Base-by-base conservation (phyloP, 1,284 basidiomycete genomes). In the Gymnopus androsaceus region DNA sequence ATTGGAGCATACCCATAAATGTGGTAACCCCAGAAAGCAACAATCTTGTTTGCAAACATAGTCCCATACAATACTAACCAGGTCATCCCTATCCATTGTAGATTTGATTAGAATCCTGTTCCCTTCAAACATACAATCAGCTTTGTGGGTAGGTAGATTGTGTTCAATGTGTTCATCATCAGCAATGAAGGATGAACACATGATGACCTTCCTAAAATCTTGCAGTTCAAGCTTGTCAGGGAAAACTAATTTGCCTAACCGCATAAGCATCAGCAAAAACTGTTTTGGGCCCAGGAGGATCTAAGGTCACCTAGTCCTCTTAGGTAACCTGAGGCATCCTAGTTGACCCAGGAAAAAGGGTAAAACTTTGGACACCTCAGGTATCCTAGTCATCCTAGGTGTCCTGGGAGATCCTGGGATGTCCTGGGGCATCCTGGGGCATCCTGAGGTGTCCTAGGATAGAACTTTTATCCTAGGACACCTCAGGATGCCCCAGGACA, bases 211-310 rank as follows among this genome's bases (percentile, higher is more conserved):
- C 2, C 59, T 40, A 3, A 38, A 61, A 28, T 68, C 53, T 0
- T 52, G 60, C 0, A 68, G 53, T 0, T 21, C 15, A 0, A 1
- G 9, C 12, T 60, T 36, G 49, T 74, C 65, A 1, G 66, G 61
- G 2, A 21, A 34, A 4, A 61, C 62, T 0, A 75, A 57, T 51
- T 76, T 70, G 0, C 71, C 72, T 0, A 75, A 59, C 0, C 69
- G 62, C 1, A 69, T 57, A 1, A 74, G 61, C 1, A n/a, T n/a
- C n/a, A n/a, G n/a, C n/a, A n/a, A n/a, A n/a, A n/a, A n/a, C n/a
- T n/a, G n/a, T n/a, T n/a, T n/a, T n/a, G n/a, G n/a, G n/a, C n/a
- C n/a, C n/a, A n/a, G n/a, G n/a, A n/a, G n/a, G n/a, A n/a, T n/a
- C n/a, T n/a, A n/a, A n/a, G n/a, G n/a, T n/a, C n/a, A n/a, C n/a